Evolutionary conservation across 768 basidiomycete genomes (phyloP).

Genomic region (Suillus fuscotomentosus): DNA sequence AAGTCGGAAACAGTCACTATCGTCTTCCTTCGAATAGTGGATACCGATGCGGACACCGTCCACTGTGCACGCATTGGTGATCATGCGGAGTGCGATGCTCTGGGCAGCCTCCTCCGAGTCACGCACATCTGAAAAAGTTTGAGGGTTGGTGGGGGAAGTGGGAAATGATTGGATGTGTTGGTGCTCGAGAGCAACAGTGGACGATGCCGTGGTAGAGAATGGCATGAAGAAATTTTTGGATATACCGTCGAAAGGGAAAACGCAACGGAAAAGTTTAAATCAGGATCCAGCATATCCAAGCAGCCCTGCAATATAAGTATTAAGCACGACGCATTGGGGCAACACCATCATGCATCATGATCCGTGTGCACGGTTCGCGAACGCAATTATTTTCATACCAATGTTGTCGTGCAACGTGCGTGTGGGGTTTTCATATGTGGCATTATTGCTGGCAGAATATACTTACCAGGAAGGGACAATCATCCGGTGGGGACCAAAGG

Average conservation of each 20-base stretch:
- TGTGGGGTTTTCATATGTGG: neutral
- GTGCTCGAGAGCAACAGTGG: slow-evolving; percentile 13
- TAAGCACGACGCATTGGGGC: neutral
- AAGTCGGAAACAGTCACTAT: slow-evolving; percentile 54
- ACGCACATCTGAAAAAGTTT: slow-evolving; percentile 58
- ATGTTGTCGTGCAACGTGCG: neutral
- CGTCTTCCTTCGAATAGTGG: slow-evolving; percentile 53
- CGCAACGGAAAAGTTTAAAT: neutral
- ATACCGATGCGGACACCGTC: slow-evolving; percentile 63
- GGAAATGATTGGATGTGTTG: slow-evolving; percentile 2
- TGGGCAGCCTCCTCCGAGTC: slow-evolving; percentile 48
- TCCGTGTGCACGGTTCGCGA: neutral
- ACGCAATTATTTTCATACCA: neutral
- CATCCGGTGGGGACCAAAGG: too few relatives aligned
- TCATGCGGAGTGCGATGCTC: slow-evolving; percentile 52
- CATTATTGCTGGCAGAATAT: neutral
- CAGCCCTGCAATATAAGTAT: neutral
- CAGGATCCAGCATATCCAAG: neutral
- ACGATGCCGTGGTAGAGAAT: slow-evolving; percentile 22
- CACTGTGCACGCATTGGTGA: slow-evolving; percentile 46
- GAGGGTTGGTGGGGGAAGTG: slow-evolving; percentile 17
- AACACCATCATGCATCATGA: neutral
- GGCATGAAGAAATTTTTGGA: neutral
- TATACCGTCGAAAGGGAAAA: neutral
- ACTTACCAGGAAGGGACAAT: neutral